These are phyloP conservation scores for Podaxis sp. DNA, from an alignment of 768 basidiomycete species.

Conservation along the genomic window DNA sequence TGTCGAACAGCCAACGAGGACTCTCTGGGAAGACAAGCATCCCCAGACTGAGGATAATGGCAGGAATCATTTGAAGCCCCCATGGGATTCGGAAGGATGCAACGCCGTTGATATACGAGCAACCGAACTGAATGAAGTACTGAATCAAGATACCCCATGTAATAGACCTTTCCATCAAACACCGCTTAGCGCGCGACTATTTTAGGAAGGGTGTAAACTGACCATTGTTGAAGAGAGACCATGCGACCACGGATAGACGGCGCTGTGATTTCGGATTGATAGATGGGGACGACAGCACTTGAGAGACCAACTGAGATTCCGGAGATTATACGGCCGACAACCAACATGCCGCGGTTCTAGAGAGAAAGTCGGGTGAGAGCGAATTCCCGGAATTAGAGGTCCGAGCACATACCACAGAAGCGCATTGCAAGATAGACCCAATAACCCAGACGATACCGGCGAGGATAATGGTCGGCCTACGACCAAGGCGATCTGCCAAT, in stretches of 20 bases:
- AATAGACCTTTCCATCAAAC: slow-evolving; percentile 42
- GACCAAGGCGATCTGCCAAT: slow-evolving; percentile 65
- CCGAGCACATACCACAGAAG: slow-evolving; percentile 37
- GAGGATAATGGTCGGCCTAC: slow-evolving; percentile 65
- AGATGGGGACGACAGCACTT: slow-evolving; percentile 68
- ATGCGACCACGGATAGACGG: slow-evolving; percentile 73
- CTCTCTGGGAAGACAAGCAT: slow-evolving; percentile 71
- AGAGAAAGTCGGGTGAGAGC: background rate
- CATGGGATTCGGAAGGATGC: slow-evolving; percentile 82
- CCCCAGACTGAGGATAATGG: slow-evolving; percentile 62
- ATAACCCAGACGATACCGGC: slow-evolving; percentile 72
- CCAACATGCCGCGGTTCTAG: slow-evolving; percentile 74
- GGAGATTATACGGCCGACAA: slow-evolving; percentile 66
- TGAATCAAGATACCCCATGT: slow-evolving; percentile 79
- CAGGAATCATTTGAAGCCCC: slow-evolving; percentile 80
- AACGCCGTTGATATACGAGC: slow-evolving; percentile 66
- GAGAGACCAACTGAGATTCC: slow-evolving; percentile 69
- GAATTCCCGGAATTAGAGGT: slow-evolving; percentile 1
- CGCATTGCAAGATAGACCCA: slow-evolving; percentile 72
- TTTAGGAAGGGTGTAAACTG: background rate
- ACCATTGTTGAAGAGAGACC: slow-evolving; percentile 78
- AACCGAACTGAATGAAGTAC: slow-evolving; percentile 75
- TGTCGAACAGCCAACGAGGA: slow-evolving; percentile 72
- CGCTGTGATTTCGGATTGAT: slow-evolving; percentile 74
- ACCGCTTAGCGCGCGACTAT: background rate